phyloP scores from a whole-genome alignment of 2,329 filamentous ascomycete genomes.

The Cordyceps cateniannulata region DNA sequence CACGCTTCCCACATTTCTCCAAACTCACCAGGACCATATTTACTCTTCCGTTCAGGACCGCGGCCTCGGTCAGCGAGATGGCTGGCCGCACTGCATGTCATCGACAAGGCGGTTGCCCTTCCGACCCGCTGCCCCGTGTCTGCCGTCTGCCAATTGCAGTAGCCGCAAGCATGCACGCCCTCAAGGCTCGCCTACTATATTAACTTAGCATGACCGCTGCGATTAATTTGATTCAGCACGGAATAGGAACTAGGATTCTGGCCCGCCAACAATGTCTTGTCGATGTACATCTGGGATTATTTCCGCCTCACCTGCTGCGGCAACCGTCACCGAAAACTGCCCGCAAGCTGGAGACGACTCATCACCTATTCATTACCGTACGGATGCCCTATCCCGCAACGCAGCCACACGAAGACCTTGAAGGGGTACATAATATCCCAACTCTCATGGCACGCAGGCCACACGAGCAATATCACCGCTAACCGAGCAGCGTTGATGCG shows the following conservation, averaged over 20 bases:
- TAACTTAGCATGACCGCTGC: not conserved
- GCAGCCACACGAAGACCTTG: no score
- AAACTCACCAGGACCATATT: not conserved
- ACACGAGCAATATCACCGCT: no score
- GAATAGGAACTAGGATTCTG: not conserved
- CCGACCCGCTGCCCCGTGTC: not conserved
- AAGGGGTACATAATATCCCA: no score
- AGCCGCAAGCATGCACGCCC: not conserved
- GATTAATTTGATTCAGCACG: not conserved
- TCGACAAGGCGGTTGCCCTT: not conserved
- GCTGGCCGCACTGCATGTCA: not conserved
- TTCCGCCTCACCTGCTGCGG: not conserved
- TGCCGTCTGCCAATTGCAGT: not conserved
- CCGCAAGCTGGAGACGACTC: no score
- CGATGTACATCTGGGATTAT: slow-evolving; percentile 6
- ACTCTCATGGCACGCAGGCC: not conserved
- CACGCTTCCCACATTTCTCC: not conserved
- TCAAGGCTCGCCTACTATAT: not conserved
- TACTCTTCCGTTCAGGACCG: not conserved
- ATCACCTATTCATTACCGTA: no score
- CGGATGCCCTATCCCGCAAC: no score
- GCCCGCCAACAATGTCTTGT: slow-evolving; percentile 2
- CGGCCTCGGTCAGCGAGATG: not conserved
- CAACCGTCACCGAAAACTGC: not conserved
- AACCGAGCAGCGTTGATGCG: not conserved